These are phyloP conservation scores for Volvariella volvacea DNA, from an alignment of 1,284 basidiomycete species.

Conservation along the genomic window DNA sequence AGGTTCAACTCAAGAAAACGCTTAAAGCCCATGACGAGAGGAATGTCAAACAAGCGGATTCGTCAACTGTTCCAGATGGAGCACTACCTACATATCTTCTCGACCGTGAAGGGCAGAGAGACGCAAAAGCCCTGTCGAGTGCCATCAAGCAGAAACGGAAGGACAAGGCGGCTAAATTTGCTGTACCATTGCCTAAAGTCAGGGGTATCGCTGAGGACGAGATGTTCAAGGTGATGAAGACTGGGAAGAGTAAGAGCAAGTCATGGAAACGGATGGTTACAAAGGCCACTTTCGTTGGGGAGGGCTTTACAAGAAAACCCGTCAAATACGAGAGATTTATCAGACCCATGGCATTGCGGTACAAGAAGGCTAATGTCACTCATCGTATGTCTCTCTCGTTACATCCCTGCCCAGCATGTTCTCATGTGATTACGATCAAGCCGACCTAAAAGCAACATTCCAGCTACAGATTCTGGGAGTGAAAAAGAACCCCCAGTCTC, in stretches of 20 bases:
- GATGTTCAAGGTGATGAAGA: slow-evolving; percentile 99
- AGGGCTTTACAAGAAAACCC: slow-evolving; percentile 97
- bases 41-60: slow-evolving; percentile 92
- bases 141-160: slow-evolving; percentile 99
- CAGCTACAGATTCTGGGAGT: slow-evolving; percentile 97
- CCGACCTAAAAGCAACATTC: slow-evolving; percentile 97
- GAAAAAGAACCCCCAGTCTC: slow-evolving; percentile 99
- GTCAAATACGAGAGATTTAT: slow-evolving; percentile 99
- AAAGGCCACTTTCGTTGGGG: slow-evolving; percentile 98
- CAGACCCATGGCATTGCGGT: slow-evolving; percentile 93
- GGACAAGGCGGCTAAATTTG: slow-evolving; percentile 98
- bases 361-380: slow-evolving; percentile 98
- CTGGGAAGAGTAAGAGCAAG: slow-evolving; percentile 95
- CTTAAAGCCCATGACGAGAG: slow-evolving; percentile 99
- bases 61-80: slow-evolving; percentile 75
- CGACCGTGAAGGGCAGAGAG: slow-evolving; percentile 95
- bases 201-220: slow-evolving; percentile 98
- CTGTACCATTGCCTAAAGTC: slow-evolving; percentile 95
- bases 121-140: slow-evolving; percentile 95
- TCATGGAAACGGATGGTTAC: slow-evolving; percentile 99
- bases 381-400: slow-evolving; percentile 67
- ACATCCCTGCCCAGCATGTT: slow-evolving; percentile 5
- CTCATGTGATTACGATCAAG: slow-evolving; percentile 31
- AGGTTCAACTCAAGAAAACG: slow-evolving; percentile 98
- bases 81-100: slow-evolving; percentile 93